Evolutionary conservation across 2,329 filamentous ascomycete genomes (phyloP).

Genomic region (Teratosphaeria destructans): DNA sequence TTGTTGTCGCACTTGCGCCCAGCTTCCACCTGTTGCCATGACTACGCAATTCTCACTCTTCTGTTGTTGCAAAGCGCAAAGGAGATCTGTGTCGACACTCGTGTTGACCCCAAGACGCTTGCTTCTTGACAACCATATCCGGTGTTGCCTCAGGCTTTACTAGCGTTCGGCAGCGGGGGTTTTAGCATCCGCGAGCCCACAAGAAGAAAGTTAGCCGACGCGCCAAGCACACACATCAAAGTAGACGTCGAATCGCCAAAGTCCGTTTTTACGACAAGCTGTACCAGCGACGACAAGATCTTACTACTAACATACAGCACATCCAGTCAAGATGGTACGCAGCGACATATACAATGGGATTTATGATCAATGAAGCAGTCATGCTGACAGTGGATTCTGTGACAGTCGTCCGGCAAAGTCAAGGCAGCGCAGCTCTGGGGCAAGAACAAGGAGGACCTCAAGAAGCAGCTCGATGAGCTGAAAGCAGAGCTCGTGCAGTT

Average conservation of each 20-base stretch:
- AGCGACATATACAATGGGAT: not conserved
- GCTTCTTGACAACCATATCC: not conserved
- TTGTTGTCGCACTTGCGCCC: slow-evolving; percentile 91
- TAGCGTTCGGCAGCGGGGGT: not conserved
- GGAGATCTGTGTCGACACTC: not conserved
- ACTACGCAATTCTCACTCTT: slow-evolving; percentile 16
- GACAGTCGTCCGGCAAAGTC: slow-evolving; percentile 60
- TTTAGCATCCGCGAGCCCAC: no score
- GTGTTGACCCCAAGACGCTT: not conserved
- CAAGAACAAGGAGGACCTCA: slow-evolving; percentile 98
- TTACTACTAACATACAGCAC: slow-evolving; percentile 13
- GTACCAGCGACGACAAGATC: not conserved
- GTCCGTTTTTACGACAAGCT: not conserved
- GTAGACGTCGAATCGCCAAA: not conserved
- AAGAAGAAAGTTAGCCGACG: no score
- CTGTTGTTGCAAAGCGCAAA: not conserved
- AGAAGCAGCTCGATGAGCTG: slow-evolving; percentile 87
- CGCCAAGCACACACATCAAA: no score
- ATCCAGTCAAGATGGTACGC: slow-evolving; percentile 20
- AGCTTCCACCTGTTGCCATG: slow-evolving; percentile 45
- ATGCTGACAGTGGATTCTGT: slow-evolving; percentile 4
- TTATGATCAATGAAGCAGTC: not conserved
- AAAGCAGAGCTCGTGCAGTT: slow-evolving; percentile 95
- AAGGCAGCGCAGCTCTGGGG: slow-evolving; percentile 95
- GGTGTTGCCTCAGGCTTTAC: not conserved